phyloP scores from a whole-genome alignment of 257 asterid species.

The Rehmannia glutinosa region DNA sequence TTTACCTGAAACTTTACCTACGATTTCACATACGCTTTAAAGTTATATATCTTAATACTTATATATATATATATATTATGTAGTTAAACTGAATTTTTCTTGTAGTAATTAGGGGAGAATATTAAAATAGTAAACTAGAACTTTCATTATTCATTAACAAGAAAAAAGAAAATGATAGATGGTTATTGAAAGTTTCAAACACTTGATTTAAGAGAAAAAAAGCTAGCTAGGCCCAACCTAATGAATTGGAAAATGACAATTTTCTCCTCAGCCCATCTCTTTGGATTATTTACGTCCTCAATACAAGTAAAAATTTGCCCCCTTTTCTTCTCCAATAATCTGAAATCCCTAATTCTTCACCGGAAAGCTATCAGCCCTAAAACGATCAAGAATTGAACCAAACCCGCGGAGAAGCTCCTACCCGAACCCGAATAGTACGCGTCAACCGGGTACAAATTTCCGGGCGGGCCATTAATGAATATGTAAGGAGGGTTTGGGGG shows the following conservation, averaged over 20 bases:
- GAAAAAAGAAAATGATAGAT: neutral
- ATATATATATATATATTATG: too few species aligned
- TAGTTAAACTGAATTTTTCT: too few species aligned
- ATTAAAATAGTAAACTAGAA: neutral
- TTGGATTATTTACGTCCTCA: neutral
- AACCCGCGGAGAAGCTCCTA: constrained; percentile 14
- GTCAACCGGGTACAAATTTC: constrained; percentile 59
- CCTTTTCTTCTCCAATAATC: neutral
- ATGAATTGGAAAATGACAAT: too few species aligned
- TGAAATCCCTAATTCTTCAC: too few species aligned
- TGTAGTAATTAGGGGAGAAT: too few species aligned
- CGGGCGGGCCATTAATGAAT: constrained; percentile 77
- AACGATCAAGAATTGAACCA: constrained; percentile 28
- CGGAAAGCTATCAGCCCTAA: constrained; percentile 27
- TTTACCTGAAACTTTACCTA: too few species aligned
- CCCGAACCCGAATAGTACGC: constrained; percentile 31
- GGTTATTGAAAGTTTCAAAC: constrained; percentile 21
- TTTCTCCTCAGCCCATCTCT: too few species aligned
- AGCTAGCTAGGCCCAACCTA: too few species aligned
- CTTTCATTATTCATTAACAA: neutral
- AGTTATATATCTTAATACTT: too few species aligned
- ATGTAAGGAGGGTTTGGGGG: constrained; percentile 55
- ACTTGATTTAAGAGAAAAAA: constrained; percentile 11
- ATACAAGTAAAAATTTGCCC: constrained; percentile 4
- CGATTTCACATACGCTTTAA: too few species aligned